Percentiles rank a stretch among this genome's conserved stretches.
Evolutionary conservation across 441 rosid species (phyloP).

Genomic region (Biscutella laevigata): DNA sequence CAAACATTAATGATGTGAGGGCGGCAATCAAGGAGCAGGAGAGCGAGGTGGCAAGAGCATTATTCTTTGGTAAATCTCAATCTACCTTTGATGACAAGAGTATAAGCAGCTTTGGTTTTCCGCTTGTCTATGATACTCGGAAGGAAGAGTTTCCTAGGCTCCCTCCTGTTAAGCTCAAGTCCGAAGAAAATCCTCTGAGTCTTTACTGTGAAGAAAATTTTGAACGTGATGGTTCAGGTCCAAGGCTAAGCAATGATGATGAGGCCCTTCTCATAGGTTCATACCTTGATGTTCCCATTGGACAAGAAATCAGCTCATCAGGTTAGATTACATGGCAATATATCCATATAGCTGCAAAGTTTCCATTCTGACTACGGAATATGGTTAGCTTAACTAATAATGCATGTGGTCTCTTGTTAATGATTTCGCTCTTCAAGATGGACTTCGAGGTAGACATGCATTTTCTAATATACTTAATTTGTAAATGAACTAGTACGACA

Average conservation of each 20-base stretch:
- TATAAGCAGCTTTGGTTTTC: slow-evolving; percentile 33
- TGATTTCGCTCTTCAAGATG: neutral
- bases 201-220: slow-evolving; percentile 80
- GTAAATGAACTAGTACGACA: neutral
- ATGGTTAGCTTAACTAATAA: neutral
- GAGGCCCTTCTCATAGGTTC: slow-evolving; percentile 70
- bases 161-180: slow-evolving; percentile 89
- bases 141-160: slow-evolving; percentile 86
- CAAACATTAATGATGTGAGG: slow-evolving; percentile 44
- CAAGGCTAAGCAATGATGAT: slow-evolving; percentile 49
- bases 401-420: neutral
- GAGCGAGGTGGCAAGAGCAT: slow-evolving; percentile 82
- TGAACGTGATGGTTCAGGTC: slow-evolving; percentile 54
- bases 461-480: neutral
- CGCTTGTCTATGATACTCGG: slow-evolving; percentile 46
- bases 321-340: slow-evolving; percentile 38
- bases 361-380: slow-evolving; percentile 4
- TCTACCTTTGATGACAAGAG: slow-evolving; percentile 46
- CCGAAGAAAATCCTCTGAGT: slow-evolving; percentile 63
- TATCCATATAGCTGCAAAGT: neutral
- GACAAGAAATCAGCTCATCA: slow-evolving; percentile 84
- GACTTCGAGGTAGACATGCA: neutral
- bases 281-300: slow-evolving; percentile 82
- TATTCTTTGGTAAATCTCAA: slow-evolving; percentile 54
- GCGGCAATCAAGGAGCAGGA: slow-evolving; percentile 71